Evolutionary conservation across 1,139 yeast genomes (phyloP), one percentile per base, ranked within the genome.

Genomic region (Lodderomyces jiufengensis): DNA sequence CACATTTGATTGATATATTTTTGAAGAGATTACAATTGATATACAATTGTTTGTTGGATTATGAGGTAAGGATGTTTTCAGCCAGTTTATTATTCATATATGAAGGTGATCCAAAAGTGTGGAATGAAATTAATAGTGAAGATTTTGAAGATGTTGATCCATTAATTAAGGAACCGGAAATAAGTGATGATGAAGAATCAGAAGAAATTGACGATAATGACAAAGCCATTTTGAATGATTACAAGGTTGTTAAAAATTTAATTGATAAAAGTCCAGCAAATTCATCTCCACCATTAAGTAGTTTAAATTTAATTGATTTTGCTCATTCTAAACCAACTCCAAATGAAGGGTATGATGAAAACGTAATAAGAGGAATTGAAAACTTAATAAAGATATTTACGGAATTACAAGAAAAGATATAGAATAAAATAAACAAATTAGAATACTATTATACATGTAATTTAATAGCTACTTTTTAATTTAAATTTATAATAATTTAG

Each of bases 261-360:
- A 11, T 14, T 16, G 29, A 12, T 16, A 14, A 26, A 26, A 26
- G 14, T 11, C 8, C 14, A 26, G 15, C 7, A 7, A 11, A 13
- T 20, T 15, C 30, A 5, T 76, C 12, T 24, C 25, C 38, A 9
- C 46, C 48, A 3, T 36, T 45, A 23, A 44, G 86, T 45, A 63
- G 77, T 6, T 65, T 87, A 32, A 70, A 78, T 31, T 51, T 90
- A 38, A 87, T 92, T 11, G 98, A 92, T 56, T 88, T 92, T 67
- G 97, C 97, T 1, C 97, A 90, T 55, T 77, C 97, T 0, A 73
- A 66, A 45, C 62, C 74, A 42, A 70, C 75, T 0, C 76, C 79
- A 0, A 85, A 84, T 0, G 45, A 70, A 38, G 95, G 95, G 0
- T 73, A 74, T 21, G 96, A 88, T 54, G 83, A 78, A 33, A 83